phyloP scores from a whole-genome alignment of 2,329 filamentous ascomycete species.

The Penicillium sp. region DNA sequence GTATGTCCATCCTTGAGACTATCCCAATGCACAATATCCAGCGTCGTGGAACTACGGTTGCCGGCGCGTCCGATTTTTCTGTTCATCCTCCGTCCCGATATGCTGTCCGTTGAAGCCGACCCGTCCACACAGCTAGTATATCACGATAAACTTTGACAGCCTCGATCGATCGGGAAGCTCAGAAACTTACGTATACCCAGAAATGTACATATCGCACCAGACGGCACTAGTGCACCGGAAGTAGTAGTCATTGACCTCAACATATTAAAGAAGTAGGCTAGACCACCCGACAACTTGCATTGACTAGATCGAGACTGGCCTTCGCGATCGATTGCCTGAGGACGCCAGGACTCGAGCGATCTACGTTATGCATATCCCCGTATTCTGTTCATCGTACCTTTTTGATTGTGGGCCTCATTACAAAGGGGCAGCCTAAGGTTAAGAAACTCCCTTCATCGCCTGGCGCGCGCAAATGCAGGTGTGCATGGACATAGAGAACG shows the following conservation, averaged over 20 bases:
- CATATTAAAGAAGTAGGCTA: background rate
- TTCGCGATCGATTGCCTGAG: constrained; percentile 8
- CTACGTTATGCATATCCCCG: constrained; percentile 15
- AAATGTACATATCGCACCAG: constrained; percentile 18
- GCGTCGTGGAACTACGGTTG: background rate
- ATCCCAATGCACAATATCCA: background rate
- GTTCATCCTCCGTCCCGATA: background rate
- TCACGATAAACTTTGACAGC: constrained; percentile 23
- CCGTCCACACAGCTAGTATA: background rate
- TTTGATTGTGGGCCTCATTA: background rate
- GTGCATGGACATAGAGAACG: background rate
- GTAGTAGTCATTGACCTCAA: background rate
- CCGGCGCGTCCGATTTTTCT: background rate
- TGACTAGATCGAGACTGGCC: constrained; percentile 3
- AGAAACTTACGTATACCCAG: constrained; percentile 22
- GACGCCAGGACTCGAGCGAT: constrained; percentile 17
- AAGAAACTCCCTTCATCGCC: background rate
- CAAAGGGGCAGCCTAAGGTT: background rate
- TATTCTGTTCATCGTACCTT: background rate
- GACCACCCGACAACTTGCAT: background rate
- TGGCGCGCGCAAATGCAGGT: background rate
- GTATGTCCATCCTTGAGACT: background rate
- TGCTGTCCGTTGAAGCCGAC: background rate
- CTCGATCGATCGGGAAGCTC: constrained; percentile 27
- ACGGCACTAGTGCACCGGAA: constrained; percentile 6